These are phyloP conservation scores for Torulaspora pretoriensis DNA, from an alignment of 1,139 yeast genomes.

Conservation along the genomic window DNA sequence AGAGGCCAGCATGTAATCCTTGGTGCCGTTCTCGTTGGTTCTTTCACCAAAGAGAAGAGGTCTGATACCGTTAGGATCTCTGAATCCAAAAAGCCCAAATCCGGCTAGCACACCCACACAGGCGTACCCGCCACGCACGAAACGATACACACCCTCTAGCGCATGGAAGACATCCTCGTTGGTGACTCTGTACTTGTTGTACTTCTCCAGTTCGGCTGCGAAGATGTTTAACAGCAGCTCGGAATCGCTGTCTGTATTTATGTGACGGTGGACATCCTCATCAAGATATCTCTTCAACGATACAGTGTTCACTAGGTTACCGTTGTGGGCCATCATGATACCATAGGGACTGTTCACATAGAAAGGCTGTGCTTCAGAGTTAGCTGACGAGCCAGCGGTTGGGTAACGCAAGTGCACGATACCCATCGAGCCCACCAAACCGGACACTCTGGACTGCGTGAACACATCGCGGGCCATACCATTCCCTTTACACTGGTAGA, in stretches of 20 bases:
- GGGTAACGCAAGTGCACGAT: conserved; percentile 94
- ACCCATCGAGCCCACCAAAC: conserved; percentile 91
- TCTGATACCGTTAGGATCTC: conserved; percentile 96
- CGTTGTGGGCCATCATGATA: conserved; percentile 84
- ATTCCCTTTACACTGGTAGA: conserved; percentile 96
- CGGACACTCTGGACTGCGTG: conserved; percentile 73
- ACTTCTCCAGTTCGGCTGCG: conserved; percentile 86
- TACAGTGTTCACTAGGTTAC: conserved; percentile 84
- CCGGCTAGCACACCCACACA: conserved; percentile 96
- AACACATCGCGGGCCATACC: conserved; percentile 99
- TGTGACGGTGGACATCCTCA: conserved; percentile 92
- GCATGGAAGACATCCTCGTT: conserved; percentile 87
- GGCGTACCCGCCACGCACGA: conserved; percentile 92
- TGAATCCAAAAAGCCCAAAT: conserved; percentile 88
- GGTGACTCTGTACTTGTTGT: conserved; percentile 89
- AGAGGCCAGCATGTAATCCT: conserved; percentile 91
- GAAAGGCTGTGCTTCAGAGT: conserved; percentile 97
- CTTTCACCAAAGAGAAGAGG: conserved; percentile 87
- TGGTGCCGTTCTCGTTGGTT: conserved; percentile 58
- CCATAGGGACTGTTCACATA: conserved; percentile 98
- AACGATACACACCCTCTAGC: conserved; percentile 70
- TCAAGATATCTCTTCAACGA: conserved; percentile 77
- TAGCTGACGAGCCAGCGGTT: conserved; percentile 97
- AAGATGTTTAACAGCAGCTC: conserved; percentile 84
- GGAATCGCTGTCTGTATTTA: conserved; percentile 94